Conservation (phyloP, 306 rosid genomes). For the Cucumis cinereus region DNA sequence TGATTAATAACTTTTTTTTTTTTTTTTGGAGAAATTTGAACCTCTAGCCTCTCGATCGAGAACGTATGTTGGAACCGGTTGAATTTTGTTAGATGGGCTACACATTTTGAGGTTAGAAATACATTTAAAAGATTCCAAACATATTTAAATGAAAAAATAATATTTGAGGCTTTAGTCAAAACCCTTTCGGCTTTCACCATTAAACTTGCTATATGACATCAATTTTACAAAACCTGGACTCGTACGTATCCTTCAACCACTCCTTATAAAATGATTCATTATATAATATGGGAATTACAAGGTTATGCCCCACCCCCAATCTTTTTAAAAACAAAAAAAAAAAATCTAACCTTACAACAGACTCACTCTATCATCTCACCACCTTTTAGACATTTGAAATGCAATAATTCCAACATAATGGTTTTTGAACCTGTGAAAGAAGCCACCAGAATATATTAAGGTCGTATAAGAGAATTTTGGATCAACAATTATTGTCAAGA, state of each 20-base stretch:
- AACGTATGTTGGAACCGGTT: too few relatives aligned
- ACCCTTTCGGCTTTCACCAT: not conserved
- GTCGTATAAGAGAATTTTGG: not conserved
- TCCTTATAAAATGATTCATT: not conserved
- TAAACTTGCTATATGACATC: not conserved
- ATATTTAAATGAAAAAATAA: not conserved
- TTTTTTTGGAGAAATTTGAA: too few relatives aligned
- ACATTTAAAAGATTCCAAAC: not conserved
- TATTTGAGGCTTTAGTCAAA: not conserved
- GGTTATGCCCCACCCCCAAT: not conserved
- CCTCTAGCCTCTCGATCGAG: too few relatives aligned
- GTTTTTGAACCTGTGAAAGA: not conserved
- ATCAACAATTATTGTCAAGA: not conserved
- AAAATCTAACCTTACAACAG: constrained; percentile 12
- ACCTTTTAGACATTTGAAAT: not conserved
- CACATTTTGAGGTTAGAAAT: too few relatives aligned
- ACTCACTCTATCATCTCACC: not conserved
- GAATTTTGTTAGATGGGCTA: too few relatives aligned
- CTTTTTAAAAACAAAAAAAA: too few relatives aligned
- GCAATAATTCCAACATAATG: constrained; percentile 1
- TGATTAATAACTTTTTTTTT: too few relatives aligned
- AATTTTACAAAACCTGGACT: constrained; percentile 3
- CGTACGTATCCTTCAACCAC: not conserved
- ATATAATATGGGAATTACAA: not conserved
- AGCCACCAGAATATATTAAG: not conserved